These are phyloP conservation scores for Sutorius australiensis DNA, from an alignment of 768 basidiomycete species.

Conservation along the genomic window DNA sequence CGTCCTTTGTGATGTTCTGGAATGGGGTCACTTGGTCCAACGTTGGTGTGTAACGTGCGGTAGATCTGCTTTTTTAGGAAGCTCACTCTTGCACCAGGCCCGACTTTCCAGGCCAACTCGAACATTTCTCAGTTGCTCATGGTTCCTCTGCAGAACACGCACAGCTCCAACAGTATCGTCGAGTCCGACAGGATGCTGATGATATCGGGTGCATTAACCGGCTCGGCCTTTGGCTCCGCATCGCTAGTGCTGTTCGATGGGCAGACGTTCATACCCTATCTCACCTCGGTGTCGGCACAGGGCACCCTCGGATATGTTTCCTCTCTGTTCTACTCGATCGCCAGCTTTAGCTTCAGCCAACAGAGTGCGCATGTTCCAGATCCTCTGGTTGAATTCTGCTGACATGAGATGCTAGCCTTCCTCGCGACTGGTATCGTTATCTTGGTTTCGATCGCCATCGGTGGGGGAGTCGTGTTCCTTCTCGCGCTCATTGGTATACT, in stretches of 20 bases:
- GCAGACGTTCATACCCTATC: slow-evolving; percentile 73
- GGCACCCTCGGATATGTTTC: slow-evolving; percentile 71
- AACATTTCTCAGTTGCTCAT: slow-evolving; percentile 81
- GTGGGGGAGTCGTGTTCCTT: slow-evolving; percentile 89
- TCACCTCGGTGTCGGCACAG: slow-evolving; percentile 59
- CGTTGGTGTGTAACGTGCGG: slow-evolving; percentile 44
- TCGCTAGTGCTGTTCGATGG: slow-evolving; percentile 91
- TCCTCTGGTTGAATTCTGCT: background rate
- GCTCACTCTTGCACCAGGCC: slow-evolving; percentile 38
- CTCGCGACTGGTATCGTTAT: slow-evolving; percentile 92
- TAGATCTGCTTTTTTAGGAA: background rate
- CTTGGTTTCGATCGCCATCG: slow-evolving; percentile 94
- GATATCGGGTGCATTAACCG: slow-evolving; percentile 74
- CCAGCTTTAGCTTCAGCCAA: slow-evolving; percentile 70
- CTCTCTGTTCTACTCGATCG: slow-evolving; percentile 79
- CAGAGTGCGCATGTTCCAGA: slow-evolving; percentile 47
- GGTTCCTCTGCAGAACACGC: slow-evolving; percentile 83
- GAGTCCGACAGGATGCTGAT: slow-evolving; percentile 86
- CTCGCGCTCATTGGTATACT: slow-evolving; percentile 81
- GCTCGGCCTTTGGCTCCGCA: slow-evolving; percentile 69
- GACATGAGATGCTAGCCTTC: slow-evolving; percentile 51
- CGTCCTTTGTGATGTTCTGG: slow-evolving; percentile 80
- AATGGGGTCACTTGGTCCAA: slow-evolving; percentile 74
- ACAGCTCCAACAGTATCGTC: slow-evolving; percentile 64
- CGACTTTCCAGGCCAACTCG: slow-evolving; percentile 51